Percentiles rank a stretch among this genome's conserved stretches.
phyloP scores from a whole-genome alignment of 1,139 yeast species.

The Pichia sp. region DNA sequence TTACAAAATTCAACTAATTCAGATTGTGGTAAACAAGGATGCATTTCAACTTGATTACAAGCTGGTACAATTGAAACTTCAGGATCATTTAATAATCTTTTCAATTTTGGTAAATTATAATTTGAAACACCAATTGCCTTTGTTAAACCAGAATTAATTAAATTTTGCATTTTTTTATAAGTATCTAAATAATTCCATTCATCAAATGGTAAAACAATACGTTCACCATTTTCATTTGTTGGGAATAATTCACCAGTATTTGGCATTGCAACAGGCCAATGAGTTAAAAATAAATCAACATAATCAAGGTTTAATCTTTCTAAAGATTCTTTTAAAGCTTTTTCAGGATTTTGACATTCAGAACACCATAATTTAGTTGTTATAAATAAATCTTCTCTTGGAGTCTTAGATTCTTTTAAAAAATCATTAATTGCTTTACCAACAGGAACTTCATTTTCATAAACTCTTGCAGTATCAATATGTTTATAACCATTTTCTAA shows the following conservation, averaged over 20 bases:
- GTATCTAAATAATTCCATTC: constrained; percentile 58
- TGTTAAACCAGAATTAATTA: constrained; percentile 35
- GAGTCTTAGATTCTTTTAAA: constrained; percentile 35
- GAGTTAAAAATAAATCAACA: constrained; percentile 76
- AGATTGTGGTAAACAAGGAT: constrained; percentile 67
- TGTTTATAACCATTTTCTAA: constrained; percentile 49
- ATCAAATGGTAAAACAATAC: constrained; percentile 36
- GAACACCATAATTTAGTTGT: constrained; percentile 47
- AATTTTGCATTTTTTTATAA: constrained; percentile 61
- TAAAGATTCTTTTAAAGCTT: constrained; percentile 57
- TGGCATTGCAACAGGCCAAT: constrained; percentile 69
- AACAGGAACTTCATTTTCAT: constrained; percentile 48
- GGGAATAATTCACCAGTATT: constrained; percentile 38
- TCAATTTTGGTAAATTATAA: constrained; percentile 50
- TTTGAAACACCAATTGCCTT: constrained; percentile 78
- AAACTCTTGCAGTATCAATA: constrained; percentile 55
- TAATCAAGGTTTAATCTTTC: constrained; percentile 67
- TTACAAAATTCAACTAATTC: constrained; percentile 53
- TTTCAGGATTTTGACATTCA: constrained; percentile 45
- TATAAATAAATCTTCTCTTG: constrained; percentile 41
- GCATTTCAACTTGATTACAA: constrained; percentile 68
- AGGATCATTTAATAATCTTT: constrained; percentile 39
- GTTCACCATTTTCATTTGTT: constrained; percentile 34
- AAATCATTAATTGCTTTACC: constrained; percentile 40
- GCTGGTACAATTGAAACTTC: constrained; percentile 56